phyloP scores from a whole-genome alignment of 73 alveolate genomes.

The Symbiodinium pilosum region DNA sequence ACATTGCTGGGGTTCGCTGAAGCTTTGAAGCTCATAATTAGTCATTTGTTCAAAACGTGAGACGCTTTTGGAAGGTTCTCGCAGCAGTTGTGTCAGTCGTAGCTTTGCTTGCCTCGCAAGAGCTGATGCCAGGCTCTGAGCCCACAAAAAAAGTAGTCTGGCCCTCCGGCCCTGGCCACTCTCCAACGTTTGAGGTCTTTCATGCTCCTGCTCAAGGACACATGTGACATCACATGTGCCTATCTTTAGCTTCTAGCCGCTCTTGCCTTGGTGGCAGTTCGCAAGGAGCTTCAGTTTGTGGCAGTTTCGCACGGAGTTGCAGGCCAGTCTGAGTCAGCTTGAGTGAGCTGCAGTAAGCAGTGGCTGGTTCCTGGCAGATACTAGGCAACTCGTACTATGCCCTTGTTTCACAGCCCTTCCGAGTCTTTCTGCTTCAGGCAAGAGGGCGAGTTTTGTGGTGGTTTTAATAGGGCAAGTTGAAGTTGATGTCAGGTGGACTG shows the following conservation, averaged over 20 bases:
- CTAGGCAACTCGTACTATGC: conserved; percentile 50
- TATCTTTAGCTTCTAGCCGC: too few species aligned
- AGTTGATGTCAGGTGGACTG: background rate
- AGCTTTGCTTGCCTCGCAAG: conserved; percentile 29
- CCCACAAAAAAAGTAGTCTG: background rate
- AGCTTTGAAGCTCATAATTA: too few species aligned
- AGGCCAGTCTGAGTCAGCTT: background rate
- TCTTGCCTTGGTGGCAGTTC: too few species aligned
- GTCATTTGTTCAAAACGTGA: too few species aligned
- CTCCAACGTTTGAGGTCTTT: conserved; percentile 4
- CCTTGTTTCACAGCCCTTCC: conserved; percentile 2
- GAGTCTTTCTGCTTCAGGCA: conserved; percentile 26
- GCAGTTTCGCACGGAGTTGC: background rate
- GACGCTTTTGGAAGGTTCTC: background rate
- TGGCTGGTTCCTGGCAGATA: background rate
- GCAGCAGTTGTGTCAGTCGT: background rate
- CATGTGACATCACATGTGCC: background rate
- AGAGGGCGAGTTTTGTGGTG: background rate
- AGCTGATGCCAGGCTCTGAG: background rate
- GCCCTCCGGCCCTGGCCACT: background rate
- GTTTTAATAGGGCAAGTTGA: background rate
- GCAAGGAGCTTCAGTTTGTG: conserved; percentile 51
- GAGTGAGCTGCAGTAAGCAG: background rate
- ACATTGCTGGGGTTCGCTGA: background rate
- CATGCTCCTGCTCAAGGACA: conserved; percentile 62